Evolutionary conservation across 2,329 filamentous ascomycete genomes (phyloP), one percentile per base, ranked within the genome.

Genomic region (Colletotrichum sp.): DNA sequence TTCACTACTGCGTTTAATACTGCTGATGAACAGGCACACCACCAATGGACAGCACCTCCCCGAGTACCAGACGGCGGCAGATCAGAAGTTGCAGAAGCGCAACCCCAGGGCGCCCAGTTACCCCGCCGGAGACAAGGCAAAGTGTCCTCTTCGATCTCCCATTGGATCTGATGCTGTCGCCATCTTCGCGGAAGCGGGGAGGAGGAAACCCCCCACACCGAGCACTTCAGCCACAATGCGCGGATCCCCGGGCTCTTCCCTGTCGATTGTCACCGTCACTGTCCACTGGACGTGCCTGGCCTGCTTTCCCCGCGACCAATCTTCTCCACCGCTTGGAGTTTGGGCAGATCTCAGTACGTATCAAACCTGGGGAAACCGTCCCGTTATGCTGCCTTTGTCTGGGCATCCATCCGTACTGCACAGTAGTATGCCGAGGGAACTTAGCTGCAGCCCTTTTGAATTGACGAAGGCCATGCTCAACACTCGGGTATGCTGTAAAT

Each of bases 121-220:
- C 70, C 73, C 73, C 58, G 70, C 73, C 64, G 48, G 73, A 75
- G 57, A 65, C 70, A 69, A 52, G 71, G 34, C 43, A 67, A 64
- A 72, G 63, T 72, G 38, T 75, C 32, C 69, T 67, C 18, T 24
- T 55, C 36, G 63, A 13, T 28, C 24, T 72, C 24, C 15, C 55
- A 72, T 75, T 63, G 38, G 69, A n/a, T 21, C n/a, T 36, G 38
- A 13, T n/a, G 30, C 18, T 5, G 9, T 43, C n/a, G 52, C 36
- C 64, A 38, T 57, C 21, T 16, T 63, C 24, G 70, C 64, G 65
- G 69, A 73, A 64, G 71, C 70, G 71, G 74, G 73, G 73, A 64
- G 55, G 74, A 68, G 58, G 36, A 52, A 57, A 69, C 57, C 64
- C 67, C 69, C 71, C 74, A 73, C 73, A 75, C 57, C n/a, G 55